These are phyloP conservation scores for Sugiyamaella paludigena DNA, from an alignment of 1,139 yeast species.

Conservation along the genomic window DNA sequence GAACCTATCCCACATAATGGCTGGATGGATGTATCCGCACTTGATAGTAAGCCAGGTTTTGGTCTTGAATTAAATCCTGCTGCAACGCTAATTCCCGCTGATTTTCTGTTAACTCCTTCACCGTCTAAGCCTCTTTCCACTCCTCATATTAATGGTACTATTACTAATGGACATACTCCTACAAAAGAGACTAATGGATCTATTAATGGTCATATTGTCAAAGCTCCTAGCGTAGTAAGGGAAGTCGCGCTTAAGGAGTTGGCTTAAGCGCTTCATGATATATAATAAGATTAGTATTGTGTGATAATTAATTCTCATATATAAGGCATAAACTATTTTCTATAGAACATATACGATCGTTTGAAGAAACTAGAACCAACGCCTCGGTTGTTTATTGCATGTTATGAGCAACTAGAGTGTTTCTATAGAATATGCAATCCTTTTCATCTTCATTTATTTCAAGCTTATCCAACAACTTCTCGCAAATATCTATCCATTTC, in stretches of 20 bases:
- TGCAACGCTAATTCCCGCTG: conserved; percentile 44
- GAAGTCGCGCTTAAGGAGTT: no score
- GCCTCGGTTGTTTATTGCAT: neutral
- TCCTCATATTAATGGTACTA: neutral
- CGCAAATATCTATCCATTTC: conserved; percentile 24
- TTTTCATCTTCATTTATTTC: conserved; percentile 3
- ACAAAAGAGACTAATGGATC: no score
- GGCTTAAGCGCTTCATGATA: no score
- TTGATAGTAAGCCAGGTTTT: conserved; percentile 48
- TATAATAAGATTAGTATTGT: no score
- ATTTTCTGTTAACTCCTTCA: conserved; percentile 40
- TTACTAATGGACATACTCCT: neutral
- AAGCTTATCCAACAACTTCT: conserved; percentile 14
- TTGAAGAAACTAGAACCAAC: no score
- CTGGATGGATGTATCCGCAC: conserved; percentile 38
- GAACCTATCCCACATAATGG: conserved; percentile 50
- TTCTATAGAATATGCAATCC: conserved; percentile 8
- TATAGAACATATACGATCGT: no score
- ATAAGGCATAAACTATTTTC: no score
- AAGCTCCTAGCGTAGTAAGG: no score
- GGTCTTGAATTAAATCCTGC: conserved; percentile 47
- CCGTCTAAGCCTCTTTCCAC: conserved; percentile 41
- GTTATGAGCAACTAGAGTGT: conserved; percentile 6
- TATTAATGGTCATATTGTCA: no score
- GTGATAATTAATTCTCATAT: no score